phyloP scores from a whole-genome alignment of 805 yeast genomes.

The Ogataea degrootiae region DNA sequence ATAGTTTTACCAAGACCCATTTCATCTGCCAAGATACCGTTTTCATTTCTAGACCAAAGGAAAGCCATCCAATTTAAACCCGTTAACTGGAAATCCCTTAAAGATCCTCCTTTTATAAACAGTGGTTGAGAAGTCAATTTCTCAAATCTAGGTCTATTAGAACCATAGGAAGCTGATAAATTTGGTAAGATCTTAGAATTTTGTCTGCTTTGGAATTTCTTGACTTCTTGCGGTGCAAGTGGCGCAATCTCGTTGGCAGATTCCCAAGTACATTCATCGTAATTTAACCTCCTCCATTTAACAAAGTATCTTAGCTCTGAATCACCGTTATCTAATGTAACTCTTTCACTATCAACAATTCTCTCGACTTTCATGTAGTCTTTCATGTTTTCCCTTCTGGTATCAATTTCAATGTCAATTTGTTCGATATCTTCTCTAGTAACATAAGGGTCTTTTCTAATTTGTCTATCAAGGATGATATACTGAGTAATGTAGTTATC shows the following conservation, averaged over 20 bases:
- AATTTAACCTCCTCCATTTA: slow-evolving; percentile 90
- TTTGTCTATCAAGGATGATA: slow-evolving; percentile 67
- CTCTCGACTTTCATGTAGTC: slow-evolving; percentile 88
- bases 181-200: slow-evolving; percentile 83
- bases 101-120: slow-evolving; percentile 83
- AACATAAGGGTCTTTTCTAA: slow-evolving; percentile 73
- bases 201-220: slow-evolving; percentile 72
- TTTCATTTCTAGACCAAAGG: slow-evolving; percentile 94
- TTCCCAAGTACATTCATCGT: slow-evolving; percentile 98
- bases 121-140: slow-evolving; percentile 83
- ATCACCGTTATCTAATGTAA: slow-evolving; percentile 53
- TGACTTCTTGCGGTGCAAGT: slow-evolving; percentile 78
- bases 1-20: slow-evolving; percentile 99
- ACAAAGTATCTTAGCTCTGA: slow-evolving; percentile 76
- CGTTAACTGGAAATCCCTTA: slow-evolving; percentile 95
- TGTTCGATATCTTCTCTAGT: slow-evolving; percentile 91
- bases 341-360: slow-evolving; percentile 80
- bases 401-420: slow-evolving; percentile 86
- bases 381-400: slow-evolving; percentile 74
- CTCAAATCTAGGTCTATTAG: slow-evolving; percentile 79
- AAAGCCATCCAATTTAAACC: slow-evolving; percentile 99
- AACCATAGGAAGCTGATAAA: slow-evolving; percentile 70
- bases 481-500: slow-evolving; percentile 85
- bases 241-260: slow-evolving; percentile 81
- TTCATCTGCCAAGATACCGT: slow-evolving; percentile 96